These are phyloP conservation scores for Serendipita sp. DNA, from an alignment of 768 basidiomycete species.

Conservation along the genomic window DNA sequence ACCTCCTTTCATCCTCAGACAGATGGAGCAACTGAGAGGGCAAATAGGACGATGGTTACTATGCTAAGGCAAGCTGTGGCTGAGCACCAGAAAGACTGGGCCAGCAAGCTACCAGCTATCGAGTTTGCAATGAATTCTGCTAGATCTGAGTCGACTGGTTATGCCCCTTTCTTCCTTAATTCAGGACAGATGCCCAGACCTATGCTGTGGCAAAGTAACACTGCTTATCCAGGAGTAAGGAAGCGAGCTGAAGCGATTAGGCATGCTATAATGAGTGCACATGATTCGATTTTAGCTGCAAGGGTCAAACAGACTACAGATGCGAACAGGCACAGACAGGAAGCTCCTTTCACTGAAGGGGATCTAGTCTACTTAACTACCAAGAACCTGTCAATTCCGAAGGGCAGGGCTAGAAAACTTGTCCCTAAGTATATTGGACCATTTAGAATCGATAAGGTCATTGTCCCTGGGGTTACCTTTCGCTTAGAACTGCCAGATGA, in stretches of 20 bases:
- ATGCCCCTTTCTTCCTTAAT: constrained; percentile 14
- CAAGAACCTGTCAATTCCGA: constrained; percentile 18
- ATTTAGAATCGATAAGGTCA: not conserved
- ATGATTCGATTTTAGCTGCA: constrained; percentile 19
- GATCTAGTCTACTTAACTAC: constrained; percentile 19
- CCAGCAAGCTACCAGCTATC: constrained; percentile 10
- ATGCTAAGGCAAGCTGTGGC: constrained; percentile 14
- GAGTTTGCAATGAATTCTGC: constrained; percentile 15
- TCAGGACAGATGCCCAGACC: constrained; percentile 14
- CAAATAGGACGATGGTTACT: constrained; percentile 21
- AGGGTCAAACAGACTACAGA: constrained; percentile 20
- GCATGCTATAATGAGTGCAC: constrained; percentile 16
- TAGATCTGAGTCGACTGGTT: constrained; percentile 10
- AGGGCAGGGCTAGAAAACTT: constrained; percentile 16
- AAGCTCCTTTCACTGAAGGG: constrained; percentile 12
- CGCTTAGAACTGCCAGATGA: constrained; percentile 19
- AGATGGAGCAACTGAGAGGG: constrained; percentile 20
- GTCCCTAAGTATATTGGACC: constrained; percentile 18
- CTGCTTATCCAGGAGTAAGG: constrained; percentile 17
- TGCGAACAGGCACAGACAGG: constrained; percentile 15
- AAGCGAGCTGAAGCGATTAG: constrained; percentile 17
- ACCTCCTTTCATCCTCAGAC: constrained; percentile 24
- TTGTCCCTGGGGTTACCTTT: constrained; percentile 15
- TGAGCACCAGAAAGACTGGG: constrained; percentile 19
- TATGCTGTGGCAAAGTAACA: not conserved